Evolutionary conservation across 2,329 filamentous ascomycete species (phyloP).

Genomic region (Orbilia javanica): DNA sequence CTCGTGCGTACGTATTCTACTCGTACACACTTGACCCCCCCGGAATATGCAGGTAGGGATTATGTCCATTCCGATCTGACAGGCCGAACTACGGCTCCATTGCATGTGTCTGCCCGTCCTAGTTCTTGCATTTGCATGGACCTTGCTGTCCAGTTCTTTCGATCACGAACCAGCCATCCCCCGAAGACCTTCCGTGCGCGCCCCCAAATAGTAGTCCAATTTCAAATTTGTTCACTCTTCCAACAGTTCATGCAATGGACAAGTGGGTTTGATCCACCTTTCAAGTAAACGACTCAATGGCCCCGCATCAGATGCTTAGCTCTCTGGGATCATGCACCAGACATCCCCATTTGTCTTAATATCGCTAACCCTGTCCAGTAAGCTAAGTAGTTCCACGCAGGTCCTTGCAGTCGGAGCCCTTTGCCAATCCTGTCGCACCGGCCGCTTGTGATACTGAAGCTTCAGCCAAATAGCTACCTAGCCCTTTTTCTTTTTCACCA

Average conservation of each 20-base stretch:
- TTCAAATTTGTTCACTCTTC: not conserved
- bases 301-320: slow-evolving; percentile 31
- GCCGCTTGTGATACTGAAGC: slow-evolving; percentile 24
- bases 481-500: slow-evolving; percentile 16
- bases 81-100: slow-evolving; percentile 8
- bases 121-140: not conserved
- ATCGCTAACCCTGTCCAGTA: slow-evolving; percentile 53
- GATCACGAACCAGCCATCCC: slow-evolving; percentile 30
- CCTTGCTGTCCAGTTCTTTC: slow-evolving; percentile 6
- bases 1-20: not conserved
- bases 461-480: slow-evolving; percentile 5
- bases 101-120: slow-evolving; percentile 12
- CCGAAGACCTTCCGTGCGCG: slow-evolving; percentile 48
- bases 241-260: not conserved
- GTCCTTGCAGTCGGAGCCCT: slow-evolving; percentile 24
- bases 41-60: slow-evolving; percentile 30
- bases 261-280: slow-evolving; percentile 33
- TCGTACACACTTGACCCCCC: not conserved
- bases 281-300: slow-evolving; percentile 13
- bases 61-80: slow-evolving; percentile 40
- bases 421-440: slow-evolving; percentile 33
- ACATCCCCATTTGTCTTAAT: slow-evolving; percentile 31
- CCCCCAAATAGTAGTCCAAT: slow-evolving; percentile 8
- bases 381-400: slow-evolving; percentile 46
- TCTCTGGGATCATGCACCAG: not conserved